Evolutionary conservation across 2,329 filamentous ascomycete genomes (phyloP), one percentile per base, ranked within the genome.

Genomic region (Cladosporium sp.): DNA sequence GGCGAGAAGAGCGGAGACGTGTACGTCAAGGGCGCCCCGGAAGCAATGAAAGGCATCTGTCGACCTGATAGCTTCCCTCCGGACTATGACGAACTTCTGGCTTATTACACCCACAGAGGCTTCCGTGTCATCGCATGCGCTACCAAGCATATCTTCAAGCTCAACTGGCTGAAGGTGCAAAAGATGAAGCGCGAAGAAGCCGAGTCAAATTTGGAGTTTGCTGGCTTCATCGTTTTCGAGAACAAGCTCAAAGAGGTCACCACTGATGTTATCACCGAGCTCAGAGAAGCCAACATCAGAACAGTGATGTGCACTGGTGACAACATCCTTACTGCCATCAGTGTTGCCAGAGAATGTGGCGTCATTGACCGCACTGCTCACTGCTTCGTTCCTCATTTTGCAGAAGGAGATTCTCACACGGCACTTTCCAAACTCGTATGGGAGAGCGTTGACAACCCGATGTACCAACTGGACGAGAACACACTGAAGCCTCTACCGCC

Each of bases 211-310:
- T 79, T 99, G 9, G 83, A 92, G 40, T 97, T 99, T 64, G 80
- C 91, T 30, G 93, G 93, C 4, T 99, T 99, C 71, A 97, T 99
- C 64, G 86, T 99, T 48, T 99, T 99, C 61, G 93, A 99, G 71
- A 99, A 99, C 73, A 99, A 99, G 71, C 74, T 99, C 54, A 99
- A 99, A 68, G 85, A 88, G 1, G 90, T 82, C 17, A 96, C 92
- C 0, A 80, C 88, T 1, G 80, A 79, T 1, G 87, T 96, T 29
- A 82, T 99, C 20, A 80, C 86, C 50, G 91, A 97, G 70, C 78
- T 99, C 3, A 79, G 82, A 27, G 77, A 85, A 47, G 92, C 95
- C 7, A 87, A 87, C 50, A 96, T 99, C 58, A 83, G 89, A 30
- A 86, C 87, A 22, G 84, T 96, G 45, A 99, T 99, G 93, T 95